Base-by-base conservation (phyloP, 805 yeast species). In the Yarrowia porcina region DNA sequence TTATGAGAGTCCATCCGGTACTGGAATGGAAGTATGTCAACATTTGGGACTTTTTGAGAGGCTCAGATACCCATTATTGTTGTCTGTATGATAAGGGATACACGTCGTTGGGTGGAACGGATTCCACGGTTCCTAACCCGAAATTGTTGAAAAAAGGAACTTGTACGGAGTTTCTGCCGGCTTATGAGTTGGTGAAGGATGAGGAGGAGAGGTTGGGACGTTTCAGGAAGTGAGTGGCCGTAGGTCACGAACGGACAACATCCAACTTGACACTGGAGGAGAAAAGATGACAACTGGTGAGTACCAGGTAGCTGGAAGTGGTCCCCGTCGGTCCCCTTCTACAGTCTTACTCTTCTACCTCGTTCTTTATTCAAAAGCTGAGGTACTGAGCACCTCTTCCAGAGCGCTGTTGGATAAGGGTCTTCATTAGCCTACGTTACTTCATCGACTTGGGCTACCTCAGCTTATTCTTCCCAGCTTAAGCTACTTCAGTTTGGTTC, bases 21-120 rank as follows among this genome's bases (percentile, higher is more conserved):
- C 78, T 94, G 44, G 89, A 89, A 63, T 94, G 98, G 98, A 82
- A 82, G 41, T 88, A 89, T 67, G 80, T 82, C 20, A 89, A 91
- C 64, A 80, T 94, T 2, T 94, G 99, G 99, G 72, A 68, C 44
- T 92, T 93, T 70, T 74, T 93, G 56, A 74, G 84, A 20, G 81
- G 76, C 21, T 76, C 83, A 20, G 71, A 79, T n/a, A 79, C 87
- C 42, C 80, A 80, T 2, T 91, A 93, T 72, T 93, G 98, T 72
- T 68, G 71, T 1, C 75, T 94, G 63, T 94, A 94, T 70, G 96
- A 88, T 67, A 63, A 68, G 36, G 99, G 99, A 0, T 94, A 87
- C 70, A 92, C 99, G 0, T 89, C 97, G 0, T 74, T 94, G 18
- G 99, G 99, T 2, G 94, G 96, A 0, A 76, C 84, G 1, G 75